Conservation (phyloP, 2,329 filamentous ascomycete genomes). For the Magnaporthiopsis incrustans region DNA sequence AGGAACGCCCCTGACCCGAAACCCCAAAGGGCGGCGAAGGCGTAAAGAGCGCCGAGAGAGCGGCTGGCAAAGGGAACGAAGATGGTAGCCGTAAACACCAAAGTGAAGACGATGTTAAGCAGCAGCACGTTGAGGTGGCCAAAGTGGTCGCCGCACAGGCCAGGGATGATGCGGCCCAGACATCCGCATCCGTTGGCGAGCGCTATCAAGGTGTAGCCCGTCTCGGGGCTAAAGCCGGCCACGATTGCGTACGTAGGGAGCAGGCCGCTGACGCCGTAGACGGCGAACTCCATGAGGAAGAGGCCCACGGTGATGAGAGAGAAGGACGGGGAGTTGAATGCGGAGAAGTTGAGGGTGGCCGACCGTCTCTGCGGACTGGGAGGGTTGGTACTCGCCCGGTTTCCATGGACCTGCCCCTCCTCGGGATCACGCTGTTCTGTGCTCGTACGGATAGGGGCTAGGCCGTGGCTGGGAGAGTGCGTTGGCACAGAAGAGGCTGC, state of each 20-base stretch:
- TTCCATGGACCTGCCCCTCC: neutral
- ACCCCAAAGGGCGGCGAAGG: slow-evolving; percentile 36
- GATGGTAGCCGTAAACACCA: slow-evolving; percentile 31
- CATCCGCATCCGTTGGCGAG: slow-evolving; percentile 34
- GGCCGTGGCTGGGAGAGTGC: neutral
- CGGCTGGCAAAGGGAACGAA: slow-evolving; percentile 30
- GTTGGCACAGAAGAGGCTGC: neutral
- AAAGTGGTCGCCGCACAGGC: slow-evolving; percentile 31
- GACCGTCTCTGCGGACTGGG: slow-evolving; percentile 15
- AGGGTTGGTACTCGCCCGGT: too few relatives aligned
- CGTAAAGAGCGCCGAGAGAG: slow-evolving; percentile 23
- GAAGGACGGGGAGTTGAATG: slow-evolving; percentile 32
- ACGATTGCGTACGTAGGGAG: slow-evolving; percentile 36
- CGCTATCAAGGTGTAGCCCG: slow-evolving; percentile 35
- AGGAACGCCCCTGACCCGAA: slow-evolving; percentile 41
- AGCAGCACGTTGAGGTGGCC: slow-evolving; percentile 38
- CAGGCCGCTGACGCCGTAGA: slow-evolving; percentile 36
- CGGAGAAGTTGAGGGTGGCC: slow-evolving; percentile 27
- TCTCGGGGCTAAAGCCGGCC: slow-evolving; percentile 24
- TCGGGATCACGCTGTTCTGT: neutral
- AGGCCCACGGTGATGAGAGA: slow-evolving; percentile 31
- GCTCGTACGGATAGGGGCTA: too few relatives aligned
- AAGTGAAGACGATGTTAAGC: slow-evolving; percentile 24
- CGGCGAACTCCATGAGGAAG: slow-evolving; percentile 38
- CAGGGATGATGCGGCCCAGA: slow-evolving; percentile 34